phyloP scores from a whole-genome alignment of 1,139 yeast species.

The Nakaseomyces glabratus region DNA sequence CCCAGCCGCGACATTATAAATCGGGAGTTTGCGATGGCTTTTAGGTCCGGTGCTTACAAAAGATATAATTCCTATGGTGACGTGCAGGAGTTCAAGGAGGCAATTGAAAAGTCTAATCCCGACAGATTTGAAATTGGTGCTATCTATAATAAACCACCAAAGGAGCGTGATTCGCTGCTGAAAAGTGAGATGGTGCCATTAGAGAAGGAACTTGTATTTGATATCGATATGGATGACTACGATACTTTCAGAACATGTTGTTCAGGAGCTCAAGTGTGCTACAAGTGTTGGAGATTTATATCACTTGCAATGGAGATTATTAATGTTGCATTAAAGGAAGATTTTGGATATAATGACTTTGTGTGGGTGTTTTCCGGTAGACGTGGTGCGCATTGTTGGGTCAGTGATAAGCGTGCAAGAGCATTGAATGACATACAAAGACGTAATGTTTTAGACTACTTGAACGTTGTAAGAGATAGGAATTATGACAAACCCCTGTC shows the following conservation, averaged over 20 bases:
- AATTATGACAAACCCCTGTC: constrained; percentile 38
- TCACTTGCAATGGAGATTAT: constrained; percentile 76
- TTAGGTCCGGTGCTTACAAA: constrained; percentile 75
- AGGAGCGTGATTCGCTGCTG: constrained; percentile 70
- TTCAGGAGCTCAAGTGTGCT: constrained; percentile 72
- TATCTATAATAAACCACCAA: constrained; percentile 77
- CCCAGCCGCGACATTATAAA: constrained; percentile 65
- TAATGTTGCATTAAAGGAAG: constrained; percentile 64
- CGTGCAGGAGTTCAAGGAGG: constrained; percentile 64
- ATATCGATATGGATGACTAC: constrained; percentile 96
- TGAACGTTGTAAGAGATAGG: constrained; percentile 62
- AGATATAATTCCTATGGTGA: constrained; percentile 73
- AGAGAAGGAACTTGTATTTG: constrained; percentile 83
- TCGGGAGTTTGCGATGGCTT: constrained; percentile 91
- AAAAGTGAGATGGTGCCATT: constrained; percentile 73
- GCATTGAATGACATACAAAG: constrained; percentile 62
- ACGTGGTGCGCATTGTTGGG: constrained; percentile 99
- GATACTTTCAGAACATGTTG: constrained; percentile 94
- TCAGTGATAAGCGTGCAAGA: constrained; percentile 79
- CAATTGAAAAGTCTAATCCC: constrained; percentile 68
- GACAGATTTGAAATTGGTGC: constrained; percentile 95
- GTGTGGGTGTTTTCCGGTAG: constrained; percentile 98
- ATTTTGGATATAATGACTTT: constrained; percentile 80
- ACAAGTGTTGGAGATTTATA: constrained; percentile 89
- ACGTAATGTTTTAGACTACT: constrained; percentile 70